These are phyloP conservation scores for Cryphonectria radicalis DNA, from an alignment of 2,329 filamentous ascomycete species.

Conservation along the genomic window DNA sequence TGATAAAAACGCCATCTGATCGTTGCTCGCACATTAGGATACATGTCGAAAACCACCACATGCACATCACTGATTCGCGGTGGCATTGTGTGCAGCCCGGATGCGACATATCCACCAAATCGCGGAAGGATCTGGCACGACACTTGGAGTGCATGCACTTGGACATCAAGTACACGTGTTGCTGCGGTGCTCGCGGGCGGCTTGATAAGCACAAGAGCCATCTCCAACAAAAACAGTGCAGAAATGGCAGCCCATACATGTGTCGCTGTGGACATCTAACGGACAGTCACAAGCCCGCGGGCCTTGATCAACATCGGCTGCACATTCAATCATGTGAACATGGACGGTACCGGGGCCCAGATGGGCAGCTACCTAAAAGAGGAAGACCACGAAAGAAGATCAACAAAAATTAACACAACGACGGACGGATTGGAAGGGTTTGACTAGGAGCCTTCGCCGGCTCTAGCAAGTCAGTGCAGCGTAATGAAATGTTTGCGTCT, in stretches of 20 bases:
- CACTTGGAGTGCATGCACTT: not conserved
- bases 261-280: constrained; percentile 14
- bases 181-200: not conserved
- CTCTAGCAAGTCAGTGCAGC: not conserved
- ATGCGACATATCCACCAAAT: not conserved
- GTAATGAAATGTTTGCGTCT: not conserved
- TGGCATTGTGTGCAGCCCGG: constrained; percentile 6
- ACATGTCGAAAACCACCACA: not conserved
- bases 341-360: not conserved
- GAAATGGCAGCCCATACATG: not conserved
- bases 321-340: not conserved
- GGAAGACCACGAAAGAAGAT: constrained; percentile 16
- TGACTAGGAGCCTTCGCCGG: not conserved
- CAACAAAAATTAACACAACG: not conserved
- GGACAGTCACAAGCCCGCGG: constrained; percentile 1
- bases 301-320: not conserved
- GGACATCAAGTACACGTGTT: constrained; percentile 6
- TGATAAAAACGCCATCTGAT: not conserved
- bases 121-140: constrained; percentile 2
- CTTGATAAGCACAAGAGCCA: not conserved
- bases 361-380: constrained; percentile 3
- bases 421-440: not conserved
- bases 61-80: no score
- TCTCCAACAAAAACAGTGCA: not conserved
- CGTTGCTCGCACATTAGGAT: not conserved